A percentile compares a stretch with the other conserved stretches of the same genome.
Evolutionary conservation across 2,329 filamentous ascomycete genomes (phyloP).

Genomic region (Polytolypa hystricis): DNA sequence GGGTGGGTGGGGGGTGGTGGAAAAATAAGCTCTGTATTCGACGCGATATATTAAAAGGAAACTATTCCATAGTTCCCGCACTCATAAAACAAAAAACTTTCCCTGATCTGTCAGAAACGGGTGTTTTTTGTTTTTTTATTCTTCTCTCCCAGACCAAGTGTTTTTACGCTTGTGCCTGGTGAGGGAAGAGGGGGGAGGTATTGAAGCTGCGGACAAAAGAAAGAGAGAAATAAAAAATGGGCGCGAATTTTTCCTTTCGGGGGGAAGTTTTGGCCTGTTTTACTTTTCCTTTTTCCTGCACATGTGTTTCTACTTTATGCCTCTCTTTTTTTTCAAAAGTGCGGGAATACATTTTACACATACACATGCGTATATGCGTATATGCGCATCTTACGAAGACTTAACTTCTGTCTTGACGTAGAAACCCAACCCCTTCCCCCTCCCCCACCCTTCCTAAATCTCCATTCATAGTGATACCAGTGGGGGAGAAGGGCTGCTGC

Average conservation of each 20-base stretch:
- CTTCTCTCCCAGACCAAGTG: neutral
- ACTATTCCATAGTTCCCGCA: neutral
- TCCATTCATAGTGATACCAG: too few species aligned
- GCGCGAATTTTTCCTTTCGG: neutral
- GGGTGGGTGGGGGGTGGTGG: neutral
- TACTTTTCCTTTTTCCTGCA: constrained; percentile 1
- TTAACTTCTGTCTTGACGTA: neutral
- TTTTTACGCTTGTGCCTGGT: neutral
- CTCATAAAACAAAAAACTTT: neutral
- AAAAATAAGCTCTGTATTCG: constrained; percentile 41
- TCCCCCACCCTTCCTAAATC: too few species aligned
- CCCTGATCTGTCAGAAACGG: too few species aligned
- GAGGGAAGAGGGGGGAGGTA: neutral
- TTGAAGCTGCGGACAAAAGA: neutral
- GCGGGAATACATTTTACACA: constrained; percentile 2
- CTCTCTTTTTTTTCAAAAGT: constrained; percentile 1
- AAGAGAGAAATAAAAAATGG: neutral
- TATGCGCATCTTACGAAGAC: neutral
- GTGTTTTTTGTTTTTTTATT: too few species aligned
- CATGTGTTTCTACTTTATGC: constrained; percentile 1
- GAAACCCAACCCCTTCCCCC: too few species aligned
- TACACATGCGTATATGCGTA: constrained; percentile 1
- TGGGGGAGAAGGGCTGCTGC: too few species aligned
- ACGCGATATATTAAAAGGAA: constrained; percentile 40
- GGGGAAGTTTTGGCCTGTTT: neutral